Base-by-base conservation (phyloP, 345 rosid species). In the Citrus reticulata region DNA sequence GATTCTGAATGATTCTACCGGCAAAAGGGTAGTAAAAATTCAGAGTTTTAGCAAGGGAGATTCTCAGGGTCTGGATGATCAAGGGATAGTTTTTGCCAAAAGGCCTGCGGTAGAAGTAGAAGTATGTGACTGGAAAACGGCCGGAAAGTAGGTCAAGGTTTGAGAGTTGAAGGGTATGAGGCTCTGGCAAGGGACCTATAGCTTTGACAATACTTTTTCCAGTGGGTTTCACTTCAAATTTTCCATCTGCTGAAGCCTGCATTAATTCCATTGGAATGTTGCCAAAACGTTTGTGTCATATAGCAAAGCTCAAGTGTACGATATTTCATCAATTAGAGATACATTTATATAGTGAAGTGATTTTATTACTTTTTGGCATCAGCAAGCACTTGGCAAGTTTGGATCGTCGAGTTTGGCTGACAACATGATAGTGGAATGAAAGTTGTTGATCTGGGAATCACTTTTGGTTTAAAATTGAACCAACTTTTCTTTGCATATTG, bases 61-160 rank as follows among this genome's bases (percentile, higher is more conserved):
- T 49, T 84, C 79, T 85, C 39, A 93, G 89, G 58, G 90, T 77
- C 34, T 87, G 77, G 10, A 30, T 5, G 8, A 85, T 85, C 61
- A 79, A 74, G 7, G 85, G 16, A 35, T 84, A 80, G 81, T 85
- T 74, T 57, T 66, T 19, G 32, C 22, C n/a, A 1, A 55, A 74
- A 9, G 86, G 80, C 63, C 84, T 91, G 69, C 73, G 25, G 80
- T 87, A 95, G 77, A 95, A 86, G 86, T 95, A 95, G 72, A 93
- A 86, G 86, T 93, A 93, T 66, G 94, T 89, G 46, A 95, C 89
- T 0, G 97, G 97, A 74, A 91, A 95, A 68, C 97, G 95, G 49
- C 97, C 95, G 0, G 94, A 95, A 32, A 95, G 97, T 58, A 93
- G 90, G 86, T 95, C 98, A 13, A 95, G 95, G 79, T 93, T 90